Conservation (phyloP, 805 yeast genomes). For the Saccharomycopsis lassenensis region DNA sequence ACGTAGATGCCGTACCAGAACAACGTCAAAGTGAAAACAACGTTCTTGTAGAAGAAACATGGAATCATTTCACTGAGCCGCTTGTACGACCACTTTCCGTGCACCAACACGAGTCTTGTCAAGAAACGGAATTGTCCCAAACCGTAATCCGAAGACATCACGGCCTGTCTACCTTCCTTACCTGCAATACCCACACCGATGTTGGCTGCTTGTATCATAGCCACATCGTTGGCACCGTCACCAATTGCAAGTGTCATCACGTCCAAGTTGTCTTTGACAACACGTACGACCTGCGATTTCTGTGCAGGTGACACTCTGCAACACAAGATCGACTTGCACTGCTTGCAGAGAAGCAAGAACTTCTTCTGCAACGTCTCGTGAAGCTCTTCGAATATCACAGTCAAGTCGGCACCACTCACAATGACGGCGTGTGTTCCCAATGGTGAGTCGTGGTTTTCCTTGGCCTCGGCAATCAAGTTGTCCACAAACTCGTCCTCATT, state of each 20-base stretch:
- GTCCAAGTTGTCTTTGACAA: slow-evolving; percentile 61
- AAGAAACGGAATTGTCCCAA: slow-evolving; percentile 72
- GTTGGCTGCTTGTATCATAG: slow-evolving; percentile 84
- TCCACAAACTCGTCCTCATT: slow-evolving; percentile 34
- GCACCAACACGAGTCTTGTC: slow-evolving; percentile 55
- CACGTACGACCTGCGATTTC: slow-evolving; percentile 70
- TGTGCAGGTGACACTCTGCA: slow-evolving; percentile 87
- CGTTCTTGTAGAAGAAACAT: slow-evolving; percentile 69
- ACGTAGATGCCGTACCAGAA: slow-evolving; percentile 74
- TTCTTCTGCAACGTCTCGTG: slow-evolving; percentile 36
- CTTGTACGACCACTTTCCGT: slow-evolving; percentile 83
- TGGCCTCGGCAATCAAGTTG: slow-evolving; percentile 39
- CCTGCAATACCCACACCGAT: slow-evolving; percentile 88
- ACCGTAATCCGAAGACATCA: slow-evolving; percentile 81
- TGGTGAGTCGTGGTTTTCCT: slow-evolving; percentile 55
- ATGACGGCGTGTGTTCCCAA: slow-evolving; percentile 55
- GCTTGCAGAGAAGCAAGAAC: slow-evolving; percentile 63
- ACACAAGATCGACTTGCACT: slow-evolving; percentile 72
- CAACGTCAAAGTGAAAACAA: slow-evolving; percentile 58
- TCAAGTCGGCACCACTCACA: slow-evolving; percentile 73
- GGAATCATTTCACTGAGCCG: slow-evolving; percentile 79
- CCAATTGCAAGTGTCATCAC: slow-evolving; percentile 86
- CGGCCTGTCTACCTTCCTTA: slow-evolving; percentile 86
- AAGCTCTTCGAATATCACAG: slow-evolving; percentile 38
- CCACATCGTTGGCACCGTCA: slow-evolving; percentile 84